These are phyloP conservation scores for Excoecaria agallocha DNA, from an alignment of 345 rosid genomes.

Conservation along the genomic window DNA sequence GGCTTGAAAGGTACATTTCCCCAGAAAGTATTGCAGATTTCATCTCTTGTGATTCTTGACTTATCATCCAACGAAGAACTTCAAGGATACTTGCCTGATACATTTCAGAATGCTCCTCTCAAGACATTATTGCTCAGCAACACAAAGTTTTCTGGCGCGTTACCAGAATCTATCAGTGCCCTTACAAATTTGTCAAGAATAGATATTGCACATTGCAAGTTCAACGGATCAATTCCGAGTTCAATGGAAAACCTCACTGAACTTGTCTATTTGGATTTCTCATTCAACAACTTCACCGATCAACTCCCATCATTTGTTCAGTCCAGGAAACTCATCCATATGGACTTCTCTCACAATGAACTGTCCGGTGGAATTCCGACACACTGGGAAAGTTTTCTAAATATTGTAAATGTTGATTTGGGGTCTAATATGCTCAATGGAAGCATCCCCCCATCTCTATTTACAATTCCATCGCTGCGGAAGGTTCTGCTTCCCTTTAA, in stretches of 20 bases:
- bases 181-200: slow-evolving; percentile 21
- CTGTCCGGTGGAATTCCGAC: slow-evolving; percentile 28
- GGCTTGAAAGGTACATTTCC: slow-evolving; percentile 35
- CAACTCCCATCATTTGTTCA: slow-evolving; percentile 26
- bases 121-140: slow-evolving; percentile 14
- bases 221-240: slow-evolving; percentile 32
- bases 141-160: slow-evolving; percentile 30
- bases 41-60: slow-evolving; percentile 32
- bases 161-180: slow-evolving; percentile 38
- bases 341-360: slow-evolving; percentile 33
- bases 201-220: slow-evolving; percentile 15
- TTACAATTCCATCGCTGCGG: slow-evolving; percentile 20
- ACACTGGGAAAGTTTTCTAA: slow-evolving; percentile 26
- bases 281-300: slow-evolving; percentile 34
- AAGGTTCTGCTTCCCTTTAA: slow-evolving; percentile 29
- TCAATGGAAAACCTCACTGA: slow-evolving; percentile 24
- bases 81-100: slow-evolving; percentile 21
- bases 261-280: slow-evolving; percentile 33
- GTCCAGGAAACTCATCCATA: slow-evolving; percentile 23
- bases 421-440: slow-evolving; percentile 33
- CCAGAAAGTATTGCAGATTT: slow-evolving; percentile 17
- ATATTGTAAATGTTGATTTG: slow-evolving; percentile 34
- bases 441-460: slow-evolving; percentile 28
- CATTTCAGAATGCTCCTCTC: slow-evolving; percentile 22
- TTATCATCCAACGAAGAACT: slow-evolving; percentile 19